Conservation (phyloP, 495 filamentous ascomycete species). For the Xylaria castorea region DNA sequence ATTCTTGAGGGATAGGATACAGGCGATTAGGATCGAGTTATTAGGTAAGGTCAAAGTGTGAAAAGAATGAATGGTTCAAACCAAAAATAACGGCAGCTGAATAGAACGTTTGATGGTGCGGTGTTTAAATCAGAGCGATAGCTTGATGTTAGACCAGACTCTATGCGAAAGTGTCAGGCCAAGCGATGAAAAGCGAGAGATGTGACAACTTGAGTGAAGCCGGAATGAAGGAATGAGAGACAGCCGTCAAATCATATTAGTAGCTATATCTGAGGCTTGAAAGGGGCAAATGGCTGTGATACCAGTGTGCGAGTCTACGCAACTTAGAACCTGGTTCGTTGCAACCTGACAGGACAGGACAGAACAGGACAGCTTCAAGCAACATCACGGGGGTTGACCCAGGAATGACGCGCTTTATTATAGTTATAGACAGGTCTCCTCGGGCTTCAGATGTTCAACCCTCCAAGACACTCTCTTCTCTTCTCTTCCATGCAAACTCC, state of each 20-base stretch:
- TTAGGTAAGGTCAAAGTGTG: not conserved
- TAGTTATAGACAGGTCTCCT: constrained; percentile 8
- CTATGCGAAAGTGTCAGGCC: not conserved
- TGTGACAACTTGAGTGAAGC: constrained; percentile 1
- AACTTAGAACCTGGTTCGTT: not conserved
- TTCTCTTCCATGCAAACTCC: constrained; percentile 15
- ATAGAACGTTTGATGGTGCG: not conserved
- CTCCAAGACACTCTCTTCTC: not conserved
- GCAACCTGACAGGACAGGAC: not conserved
- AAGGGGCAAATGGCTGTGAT: not conserved
- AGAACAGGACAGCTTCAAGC: not conserved
- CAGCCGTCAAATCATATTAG: constrained; percentile 8
- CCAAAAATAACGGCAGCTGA: not conserved
- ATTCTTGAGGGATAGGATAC: not conserved
- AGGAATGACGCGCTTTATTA: constrained; percentile 6
- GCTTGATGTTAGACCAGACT: not conserved
- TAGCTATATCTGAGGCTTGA: constrained; percentile 1
- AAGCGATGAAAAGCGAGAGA: constrained; percentile 10
- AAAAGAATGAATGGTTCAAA: not conserved
- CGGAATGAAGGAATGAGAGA: not conserved
- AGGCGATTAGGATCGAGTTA: constrained; percentile 13
- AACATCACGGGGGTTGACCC: not conserved
- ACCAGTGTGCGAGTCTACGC: not conserved
- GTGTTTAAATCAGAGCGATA: constrained; percentile 1
- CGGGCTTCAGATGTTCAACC: not conserved